Evolutionary conservation across 2,329 filamentous ascomycete species (phyloP), one percentile per base, ranked within the genome.

Genomic region (Verticillium isaacii): DNA sequence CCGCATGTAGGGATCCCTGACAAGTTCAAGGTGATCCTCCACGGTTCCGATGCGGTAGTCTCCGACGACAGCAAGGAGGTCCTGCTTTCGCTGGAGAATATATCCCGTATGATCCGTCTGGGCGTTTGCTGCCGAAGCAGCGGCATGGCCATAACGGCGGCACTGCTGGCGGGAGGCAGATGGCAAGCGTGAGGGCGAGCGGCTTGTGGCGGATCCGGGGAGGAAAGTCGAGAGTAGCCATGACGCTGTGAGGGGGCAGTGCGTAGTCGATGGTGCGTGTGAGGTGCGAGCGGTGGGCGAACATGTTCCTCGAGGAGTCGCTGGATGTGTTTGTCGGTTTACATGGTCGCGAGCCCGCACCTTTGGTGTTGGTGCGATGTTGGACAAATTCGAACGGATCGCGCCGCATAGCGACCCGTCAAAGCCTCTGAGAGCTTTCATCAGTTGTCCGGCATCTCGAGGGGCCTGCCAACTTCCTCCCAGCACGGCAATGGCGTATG

Each of bases 391-490:
- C 67, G 78, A 76, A 71, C 82, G 75, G 74, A 84, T 79, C 72
- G 82, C 80, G 78, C 80, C 78, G 77, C 80, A 84, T 78, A 83
- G 80, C 78, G 82, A 82, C 78, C 82, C 77, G 75, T 86, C 82
- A 75, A 85, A 80, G 82, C 81, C 82, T 77, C 77, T 81, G 70
- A 80, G 76, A 76, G 81, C 76, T 82, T 81, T 86, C 84, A 87
- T 87, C 82, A 78, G 83, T 75, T 79, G 77, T 77, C 80, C 78
- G 73, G 77, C 81, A 83, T 84, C 56, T 60, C 64, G 64, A 52
- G n/a, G 3, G 45, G 45, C 17, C 17, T 45, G 39, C 45, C 45
- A 52, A 19, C 45, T 52, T 52, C 45, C 45, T 52, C 45, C 45
- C 45, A 52, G 45, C 45, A 19, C 45, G 45, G 45, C 45, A 52